Evolutionary conservation across 2,329 filamentous ascomycete species (phyloP), one percentile per base, ranked within the genome.

Genomic region (Ophiostoma perfectum): DNA sequence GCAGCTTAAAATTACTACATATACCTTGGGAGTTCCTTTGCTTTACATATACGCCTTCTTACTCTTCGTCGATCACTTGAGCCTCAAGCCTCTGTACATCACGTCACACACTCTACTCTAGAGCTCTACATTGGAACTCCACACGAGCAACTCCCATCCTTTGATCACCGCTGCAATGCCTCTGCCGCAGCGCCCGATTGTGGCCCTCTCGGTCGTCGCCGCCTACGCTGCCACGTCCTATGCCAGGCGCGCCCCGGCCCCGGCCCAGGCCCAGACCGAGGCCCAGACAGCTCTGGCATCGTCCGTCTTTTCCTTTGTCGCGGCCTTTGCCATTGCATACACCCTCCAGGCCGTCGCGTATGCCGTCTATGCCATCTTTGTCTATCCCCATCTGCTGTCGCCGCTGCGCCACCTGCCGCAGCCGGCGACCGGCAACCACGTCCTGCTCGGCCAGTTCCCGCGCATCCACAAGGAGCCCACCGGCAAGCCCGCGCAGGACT

Each of bases 331-430:
- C 3, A 8, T 39, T 3, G 60, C 60, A 41, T 84, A 78, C 77
- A 5, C 76, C 2, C 64, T 77, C 3, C 77, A 80, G 70, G 69
- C 78, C 27, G 45, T 78, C 8, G 47, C 72, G 3, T 83, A 77
- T 75, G 74, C 60, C 16, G 14, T 80, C n/a, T 86, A 80, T 78
- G 72, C 72, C 2, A 73, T 81, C 36, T 75, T 84, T 55, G 74
- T 85, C 44, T 85, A 81, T 72, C 83, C 83, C 16, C 78, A 80
- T 41, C 74, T 79, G 72, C 78, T 84, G 71, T 86, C 84, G 27
- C 82, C 83, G 2, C 75, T 86, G 68, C 77, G 80, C 16, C 76
- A 78, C 65, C 75, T 86, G 5, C 84, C 84, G 2, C 78, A 79
- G 58, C 82, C 82, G 0, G 39, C 73, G 1, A 39, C 5, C 5